Conservation (phyloP, 1,139 yeast genomes). For the Suhomyces bokatorum region DNA sequence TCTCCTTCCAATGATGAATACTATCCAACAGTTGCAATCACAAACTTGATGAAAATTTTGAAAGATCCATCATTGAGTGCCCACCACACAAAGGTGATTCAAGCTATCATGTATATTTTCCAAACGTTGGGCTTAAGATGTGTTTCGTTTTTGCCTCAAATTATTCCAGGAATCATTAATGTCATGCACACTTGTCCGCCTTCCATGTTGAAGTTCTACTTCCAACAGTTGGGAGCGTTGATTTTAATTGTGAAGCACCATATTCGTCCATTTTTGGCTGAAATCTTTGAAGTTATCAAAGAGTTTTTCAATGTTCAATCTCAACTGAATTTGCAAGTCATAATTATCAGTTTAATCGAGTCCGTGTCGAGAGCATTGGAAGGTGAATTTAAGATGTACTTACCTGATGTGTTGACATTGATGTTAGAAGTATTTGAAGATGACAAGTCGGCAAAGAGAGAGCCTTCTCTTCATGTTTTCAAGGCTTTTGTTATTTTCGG, state of each 20-base stretch:
- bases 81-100: conserved; percentile 88
- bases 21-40: conserved; percentile 92
- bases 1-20: conserved; percentile 93
- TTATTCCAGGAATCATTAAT: conserved; percentile 81
- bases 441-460: conserved; percentile 65
- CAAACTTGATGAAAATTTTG: conserved; percentile 75
- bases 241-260: conserved; percentile 86
- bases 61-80: conserved; percentile 82
- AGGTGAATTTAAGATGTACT: conserved; percentile 84
- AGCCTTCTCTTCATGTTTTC: conserved; percentile 74
- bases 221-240: conserved; percentile 82
- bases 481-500: conserved; percentile 90
- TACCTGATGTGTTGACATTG: conserved; percentile 76
- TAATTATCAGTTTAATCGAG: conserved; percentile 79
- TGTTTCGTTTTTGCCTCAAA: conserved; percentile 80
- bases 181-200: conserved; percentile 87
- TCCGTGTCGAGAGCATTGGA: conserved; percentile 83
- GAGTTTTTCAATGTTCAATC: conserved; percentile 63
- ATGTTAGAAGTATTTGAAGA: conserved; percentile 76
- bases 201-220: conserved; percentile 81
- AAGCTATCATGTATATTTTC: conserved; percentile 88
- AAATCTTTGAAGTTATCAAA: conserved; percentile 73
- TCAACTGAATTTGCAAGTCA: conserved; percentile 67
- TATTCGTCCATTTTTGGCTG: conserved; percentile 76
- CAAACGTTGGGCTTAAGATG: conserved; percentile 86